phyloP scores from a whole-genome alignment of 306 rosid species.

The Gastrolobium villosum region DNA sequence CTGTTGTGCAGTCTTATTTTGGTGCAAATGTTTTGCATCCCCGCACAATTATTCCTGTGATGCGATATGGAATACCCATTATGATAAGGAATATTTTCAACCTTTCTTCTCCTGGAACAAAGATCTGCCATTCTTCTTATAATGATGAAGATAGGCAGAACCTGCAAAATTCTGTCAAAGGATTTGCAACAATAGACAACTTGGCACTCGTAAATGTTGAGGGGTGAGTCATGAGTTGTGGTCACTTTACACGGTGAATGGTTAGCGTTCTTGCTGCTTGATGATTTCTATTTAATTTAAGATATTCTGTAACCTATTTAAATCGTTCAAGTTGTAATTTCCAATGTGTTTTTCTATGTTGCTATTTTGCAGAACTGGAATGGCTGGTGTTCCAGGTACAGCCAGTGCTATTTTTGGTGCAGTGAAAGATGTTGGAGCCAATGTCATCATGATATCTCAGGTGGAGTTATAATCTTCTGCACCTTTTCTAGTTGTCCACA shows the following conservation, averaged over 20 bases:
- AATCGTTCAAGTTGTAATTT: constrained; percentile 5
- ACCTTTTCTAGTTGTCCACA: constrained; percentile 40
- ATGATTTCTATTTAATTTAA: constrained; percentile 29
- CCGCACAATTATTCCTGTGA: constrained; percentile 96
- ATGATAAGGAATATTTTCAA: constrained; percentile 93
- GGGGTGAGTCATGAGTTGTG: constrained; percentile 74
- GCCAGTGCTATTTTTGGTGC: constrained; percentile 88
- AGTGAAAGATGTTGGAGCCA: constrained; percentile 98
- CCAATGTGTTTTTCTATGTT: constrained; percentile 36
- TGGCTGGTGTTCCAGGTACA: constrained; percentile 99
- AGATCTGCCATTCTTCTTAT: constrained; percentile 73
- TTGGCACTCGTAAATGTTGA: constrained; percentile 96
- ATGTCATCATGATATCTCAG: constrained; percentile 99
- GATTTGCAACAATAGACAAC: constrained; percentile 98
- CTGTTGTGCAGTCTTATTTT: constrained; percentile 86
- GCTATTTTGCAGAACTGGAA: constrained; percentile 81
- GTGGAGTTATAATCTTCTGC: constrained; percentile 52
- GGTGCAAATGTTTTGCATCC: constrained; percentile 99
- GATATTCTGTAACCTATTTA: constrained; percentile 15
- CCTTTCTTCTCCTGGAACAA: constrained; percentile 91
- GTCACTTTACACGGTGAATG: constrained; percentile 28
- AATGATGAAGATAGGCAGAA: constrained; percentile 62
- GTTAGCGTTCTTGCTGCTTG: neutral
- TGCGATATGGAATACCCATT: constrained; percentile 88
- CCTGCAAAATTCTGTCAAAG: constrained; percentile 81